A percentile compares a stretch with the other conserved stretches of the same genome.
These are phyloP conservation scores for Xylariaceae sp. DNA, from an alignment of 2,329 filamentous ascomycete species.

Conservation along the genomic window DNA sequence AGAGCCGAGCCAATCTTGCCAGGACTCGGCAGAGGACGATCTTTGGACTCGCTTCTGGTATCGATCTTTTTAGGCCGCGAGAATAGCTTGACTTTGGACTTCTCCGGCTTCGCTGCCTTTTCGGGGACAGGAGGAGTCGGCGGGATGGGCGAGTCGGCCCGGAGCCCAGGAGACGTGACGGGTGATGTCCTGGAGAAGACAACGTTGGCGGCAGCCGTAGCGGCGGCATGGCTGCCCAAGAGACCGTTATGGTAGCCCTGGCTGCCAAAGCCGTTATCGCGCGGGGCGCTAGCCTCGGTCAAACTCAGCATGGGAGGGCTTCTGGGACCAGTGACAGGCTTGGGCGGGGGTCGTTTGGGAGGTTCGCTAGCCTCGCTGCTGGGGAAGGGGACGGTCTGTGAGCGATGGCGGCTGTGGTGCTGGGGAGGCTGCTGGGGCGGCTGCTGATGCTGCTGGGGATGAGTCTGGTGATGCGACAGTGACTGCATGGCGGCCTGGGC, in stretches of 20 bases:
- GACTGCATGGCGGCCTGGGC: conserved; percentile 69
- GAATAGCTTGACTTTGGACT: conserved; percentile 79
- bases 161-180: conserved; percentile 46
- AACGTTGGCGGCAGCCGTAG: conserved; percentile 68
- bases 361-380: conserved; percentile 41
- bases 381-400: conserved; percentile 65
- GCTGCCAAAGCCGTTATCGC: conserved; percentile 50
- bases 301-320: conserved; percentile 61
- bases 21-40: conserved; percentile 68
- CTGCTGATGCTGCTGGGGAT: conserved; percentile 63
- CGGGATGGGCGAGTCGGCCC: conserved; percentile 28
- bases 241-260: conserved; percentile 59
- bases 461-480: conserved; percentile 41
- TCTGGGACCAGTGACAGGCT: conserved; percentile 43
- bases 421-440: conserved; percentile 39
- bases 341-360: conserved; percentile 34
- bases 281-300: conserved; percentile 61
- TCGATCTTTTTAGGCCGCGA: conserved; percentile 73
- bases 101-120: conserved; percentile 60
- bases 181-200: conserved; percentile 64
- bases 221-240: conserved; percentile 56
- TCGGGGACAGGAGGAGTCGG: conserved; percentile 46
- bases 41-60: conserved; percentile 62
- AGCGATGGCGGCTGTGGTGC: conserved; percentile 62
- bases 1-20: conserved; percentile 66